Base-by-base conservation (phyloP, 208 protist genomes). In the Crithidia brevicula region DNA sequence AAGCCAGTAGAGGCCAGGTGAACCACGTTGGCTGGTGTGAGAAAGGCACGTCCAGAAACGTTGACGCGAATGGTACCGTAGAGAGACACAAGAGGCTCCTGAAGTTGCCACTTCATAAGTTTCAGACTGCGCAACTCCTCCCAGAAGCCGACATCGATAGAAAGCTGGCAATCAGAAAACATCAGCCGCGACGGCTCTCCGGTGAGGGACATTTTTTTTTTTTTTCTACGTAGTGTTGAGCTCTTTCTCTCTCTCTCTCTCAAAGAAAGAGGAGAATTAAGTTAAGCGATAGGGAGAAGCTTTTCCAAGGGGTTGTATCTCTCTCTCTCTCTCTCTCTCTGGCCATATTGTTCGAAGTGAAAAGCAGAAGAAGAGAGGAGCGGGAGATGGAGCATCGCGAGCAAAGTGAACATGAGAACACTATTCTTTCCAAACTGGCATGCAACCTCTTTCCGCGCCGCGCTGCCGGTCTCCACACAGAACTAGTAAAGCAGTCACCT, bases 131-230 rank as follows among this genome's bases (percentile, higher is more conserved):
- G 77, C 42, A 92, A 68, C 46, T 79, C 61, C 47, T 89, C 75
- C 87, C 87, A 92, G 54, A 88, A 88, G 16, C 69, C 63, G 11
- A 89, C 57, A 18, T 89, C 87, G 34, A 89, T 68, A 53, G 83
- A 84, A 36, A 78, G 57, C 59, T 81, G 74, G 25, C 73, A 52
- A 30, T 74, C 70, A 5, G 58, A 63, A 43, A 84, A 83, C 10
- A 68, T 75, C 56, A 81, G 57, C 34, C 50, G 62, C 43, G 61
- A 25, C 38, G 23, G 40, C 40, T 50, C 34, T 11, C 27, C 27
- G 4, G 30, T 15, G 20, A 52, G 11, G 42, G 27, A 50, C 56
- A 62, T 62, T 22, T 33, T 13, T 40, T 7, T 40, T 40, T 13
- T 40, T 7, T 40, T 18, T 53, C 10, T 13, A 27, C 3, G 20